phyloP scores from a whole-genome alignment of 805 yeast species.

The Myxozyma vanderwaltii region DNA sequence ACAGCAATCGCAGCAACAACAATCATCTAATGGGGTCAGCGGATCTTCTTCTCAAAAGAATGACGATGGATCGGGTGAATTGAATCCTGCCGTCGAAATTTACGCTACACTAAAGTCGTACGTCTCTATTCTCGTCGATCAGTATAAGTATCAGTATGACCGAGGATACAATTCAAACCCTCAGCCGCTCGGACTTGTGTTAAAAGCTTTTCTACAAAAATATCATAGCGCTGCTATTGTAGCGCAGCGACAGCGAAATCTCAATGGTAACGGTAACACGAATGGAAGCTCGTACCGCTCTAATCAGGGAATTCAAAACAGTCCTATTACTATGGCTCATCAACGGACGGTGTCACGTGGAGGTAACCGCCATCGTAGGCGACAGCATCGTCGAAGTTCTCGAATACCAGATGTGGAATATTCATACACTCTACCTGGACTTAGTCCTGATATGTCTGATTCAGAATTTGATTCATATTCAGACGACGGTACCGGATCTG shows the following conservation, averaged over 20 bases:
- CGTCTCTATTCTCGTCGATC: slow-evolving; percentile 20
- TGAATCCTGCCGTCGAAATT: slow-evolving; percentile 11
- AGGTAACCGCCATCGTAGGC: not conserved
- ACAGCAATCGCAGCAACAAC: slow-evolving; percentile 9
- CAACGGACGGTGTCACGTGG: not conserved
- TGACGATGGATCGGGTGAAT: slow-evolving; percentile 1
- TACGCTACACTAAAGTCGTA: slow-evolving; percentile 15
- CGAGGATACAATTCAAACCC: slow-evolving; percentile 23
- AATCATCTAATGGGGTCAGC: slow-evolving; percentile 1
- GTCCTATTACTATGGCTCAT: not conserved
- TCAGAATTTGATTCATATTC: slow-evolving; percentile 28
- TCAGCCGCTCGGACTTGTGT: slow-evolving; percentile 21
- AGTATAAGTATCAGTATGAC: slow-evolving; percentile 25
- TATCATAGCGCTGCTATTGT: slow-evolving; percentile 14
- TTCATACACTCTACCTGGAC: slow-evolving; percentile 17
- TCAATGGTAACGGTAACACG: not conserved
- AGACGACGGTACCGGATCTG: slow-evolving; percentile 18
- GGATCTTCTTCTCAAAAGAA: not conserved
- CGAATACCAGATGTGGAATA: not conserved
- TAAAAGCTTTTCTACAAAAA: slow-evolving; percentile 17
- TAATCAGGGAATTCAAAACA: not conserved
- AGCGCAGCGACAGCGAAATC: not conserved
- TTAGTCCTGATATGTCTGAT: slow-evolving; percentile 28
- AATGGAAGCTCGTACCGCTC: not conserved
- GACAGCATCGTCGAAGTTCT: not conserved